Conservation (phyloP, 148 eudicot genomes). For the Polygonum maritimum region DNA sequence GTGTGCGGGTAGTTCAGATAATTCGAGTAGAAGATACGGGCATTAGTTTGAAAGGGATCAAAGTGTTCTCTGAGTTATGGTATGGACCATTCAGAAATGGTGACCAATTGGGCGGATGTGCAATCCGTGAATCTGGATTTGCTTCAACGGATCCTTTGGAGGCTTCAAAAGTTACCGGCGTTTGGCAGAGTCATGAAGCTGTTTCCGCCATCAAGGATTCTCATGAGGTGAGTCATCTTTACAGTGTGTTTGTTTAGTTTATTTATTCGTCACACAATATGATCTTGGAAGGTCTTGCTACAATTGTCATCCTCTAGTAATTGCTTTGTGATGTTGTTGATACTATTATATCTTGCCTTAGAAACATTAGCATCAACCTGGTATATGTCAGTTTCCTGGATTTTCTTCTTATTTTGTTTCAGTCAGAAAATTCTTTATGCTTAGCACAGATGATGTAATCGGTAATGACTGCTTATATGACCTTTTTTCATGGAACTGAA, state of each 20-base stretch:
- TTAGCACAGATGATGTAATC: conserved; percentile 1
- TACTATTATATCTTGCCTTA: not conserved
- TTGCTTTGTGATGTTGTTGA: not conserved
- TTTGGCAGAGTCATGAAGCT: conserved; percentile 58
- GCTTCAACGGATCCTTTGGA: conserved; percentile 55
- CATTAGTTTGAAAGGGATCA: conserved; percentile 32
- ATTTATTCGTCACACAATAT: not conserved
- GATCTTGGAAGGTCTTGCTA: not conserved
- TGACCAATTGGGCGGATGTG: conserved; percentile 91
- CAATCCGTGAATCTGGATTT: conserved; percentile 83
- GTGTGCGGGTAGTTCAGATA: conserved; percentile 68
- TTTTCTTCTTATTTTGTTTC: not conserved
- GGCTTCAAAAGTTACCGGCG: conserved; percentile 43
- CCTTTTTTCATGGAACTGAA: not conserved
- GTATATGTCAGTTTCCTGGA: not conserved
- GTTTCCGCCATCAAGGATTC: conserved; percentile 39
- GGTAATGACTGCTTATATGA: not conserved
- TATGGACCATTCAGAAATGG: conserved; percentile 97
- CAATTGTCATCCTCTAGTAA: not conserved
- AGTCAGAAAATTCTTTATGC: not conserved
- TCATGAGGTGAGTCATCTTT: conserved; percentile 29
- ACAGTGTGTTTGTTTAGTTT: not conserved
- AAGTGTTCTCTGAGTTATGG: conserved; percentile 88
- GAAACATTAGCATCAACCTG: not conserved
- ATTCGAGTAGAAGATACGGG: conserved; percentile 30